phyloP scores from a whole-genome alignment of 257 asterid genomes.

The Knoxia roxburghii region DNA sequence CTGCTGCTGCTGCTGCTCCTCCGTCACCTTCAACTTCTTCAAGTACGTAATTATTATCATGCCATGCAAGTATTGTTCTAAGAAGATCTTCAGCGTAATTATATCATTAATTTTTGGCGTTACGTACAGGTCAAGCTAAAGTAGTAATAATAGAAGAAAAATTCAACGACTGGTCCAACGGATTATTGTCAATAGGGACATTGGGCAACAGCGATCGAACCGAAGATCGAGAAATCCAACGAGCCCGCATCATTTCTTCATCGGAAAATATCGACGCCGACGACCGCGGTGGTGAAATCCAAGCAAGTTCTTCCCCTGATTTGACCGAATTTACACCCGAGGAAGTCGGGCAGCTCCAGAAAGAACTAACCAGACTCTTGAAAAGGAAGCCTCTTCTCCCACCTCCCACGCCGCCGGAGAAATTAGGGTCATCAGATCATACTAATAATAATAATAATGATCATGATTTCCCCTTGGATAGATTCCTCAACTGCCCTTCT shows the following conservation, averaged over 20 bases:
- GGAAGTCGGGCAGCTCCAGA: conserved; percentile 67
- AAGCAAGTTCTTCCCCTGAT: conserved; percentile 55
- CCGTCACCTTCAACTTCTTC: not conserved
- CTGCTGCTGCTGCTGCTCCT: conserved; percentile 15
- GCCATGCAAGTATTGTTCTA: no score
- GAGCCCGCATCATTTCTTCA: not conserved
- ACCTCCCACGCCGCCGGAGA: not conserved
- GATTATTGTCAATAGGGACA: conserved; percentile 74
- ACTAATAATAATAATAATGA: no score
- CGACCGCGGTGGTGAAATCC: conserved; percentile 24
- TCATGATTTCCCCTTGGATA: conserved; percentile 60
- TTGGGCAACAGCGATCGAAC: conserved; percentile 52
- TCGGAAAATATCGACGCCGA: not conserved
- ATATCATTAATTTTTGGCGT: no score
- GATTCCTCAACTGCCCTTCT: conserved; percentile 92
- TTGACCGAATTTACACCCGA: conserved; percentile 73
- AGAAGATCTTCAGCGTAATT: no score
- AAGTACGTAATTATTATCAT: not conserved
- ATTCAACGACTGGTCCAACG: conserved; percentile 69
- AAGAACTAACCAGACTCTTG: conserved; percentile 56
- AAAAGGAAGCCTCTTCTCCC: conserved; percentile 34
- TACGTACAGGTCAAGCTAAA: conserved; percentile 38
- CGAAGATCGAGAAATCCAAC: conserved; percentile 27
- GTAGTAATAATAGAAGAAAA: conserved; percentile 50
- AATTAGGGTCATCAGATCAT: not conserved